Conservation (phyloP, 768 basidiomycete genomes). For the Vishniacozyma victoriae region DNA sequence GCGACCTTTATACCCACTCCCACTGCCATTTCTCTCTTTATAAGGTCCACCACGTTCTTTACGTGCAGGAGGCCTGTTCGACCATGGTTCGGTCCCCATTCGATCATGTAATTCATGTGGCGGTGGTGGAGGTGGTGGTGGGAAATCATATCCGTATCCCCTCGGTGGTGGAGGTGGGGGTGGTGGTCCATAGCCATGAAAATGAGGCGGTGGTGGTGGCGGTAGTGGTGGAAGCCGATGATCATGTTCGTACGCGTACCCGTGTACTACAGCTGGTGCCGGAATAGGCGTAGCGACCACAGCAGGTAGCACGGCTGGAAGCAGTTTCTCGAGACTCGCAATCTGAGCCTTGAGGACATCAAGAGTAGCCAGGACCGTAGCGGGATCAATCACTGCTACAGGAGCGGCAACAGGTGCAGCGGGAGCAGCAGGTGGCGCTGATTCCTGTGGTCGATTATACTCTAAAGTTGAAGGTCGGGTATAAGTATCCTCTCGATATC, state of each 20-base stretch:
- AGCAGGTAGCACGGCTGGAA: constrained; percentile 7
- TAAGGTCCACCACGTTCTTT: too few species aligned
- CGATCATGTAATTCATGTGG: neutral
- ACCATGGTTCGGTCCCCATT: neutral
- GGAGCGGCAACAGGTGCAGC: too few species aligned
- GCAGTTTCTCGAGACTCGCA: constrained; percentile 9
- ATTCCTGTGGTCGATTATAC: too few species aligned
- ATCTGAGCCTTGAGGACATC: constrained; percentile 14
- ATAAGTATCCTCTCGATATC: neutral
- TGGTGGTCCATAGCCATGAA: neutral
- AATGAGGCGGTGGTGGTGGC: neutral
- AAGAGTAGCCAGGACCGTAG: constrained; percentile 8
- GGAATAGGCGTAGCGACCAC: too few species aligned
- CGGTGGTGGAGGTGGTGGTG: neutral
- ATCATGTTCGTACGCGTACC: too few species aligned
- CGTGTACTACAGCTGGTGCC: too few species aligned
- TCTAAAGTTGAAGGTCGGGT: neutral
- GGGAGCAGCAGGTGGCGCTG: neutral
- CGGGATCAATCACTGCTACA: neutral
- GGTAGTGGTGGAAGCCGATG: too few species aligned
- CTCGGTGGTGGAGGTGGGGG: neutral
- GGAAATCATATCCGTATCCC: neutral
- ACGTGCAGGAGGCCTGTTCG: neutral
- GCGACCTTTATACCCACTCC: neutral
- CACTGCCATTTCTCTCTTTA: neutral